Base-by-base conservation (phyloP, 2,329 filamentous ascomycete genomes). In the Trichoderma hamatum region DNA sequence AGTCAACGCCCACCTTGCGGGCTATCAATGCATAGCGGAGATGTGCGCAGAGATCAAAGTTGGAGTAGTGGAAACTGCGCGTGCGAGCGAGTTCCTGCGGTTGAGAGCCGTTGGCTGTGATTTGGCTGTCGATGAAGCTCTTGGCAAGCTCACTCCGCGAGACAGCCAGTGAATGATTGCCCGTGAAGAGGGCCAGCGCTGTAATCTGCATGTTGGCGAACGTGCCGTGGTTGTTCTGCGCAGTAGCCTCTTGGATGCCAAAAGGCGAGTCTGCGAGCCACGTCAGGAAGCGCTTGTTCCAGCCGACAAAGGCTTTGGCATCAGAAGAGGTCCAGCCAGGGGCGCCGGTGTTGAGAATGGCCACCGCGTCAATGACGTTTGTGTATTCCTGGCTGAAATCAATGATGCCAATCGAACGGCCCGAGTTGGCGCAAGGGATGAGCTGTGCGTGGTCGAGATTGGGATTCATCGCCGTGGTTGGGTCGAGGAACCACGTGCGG, bases 11-110 rank as follows among this genome's bases (percentile, higher is more conserved):
- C 28, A 75, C 60, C 58, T 75, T 73, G 13, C 70, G 55, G 1
- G 68, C 73, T 21, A 75, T 70, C 32, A 70, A 62, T 11, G 68
- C 71, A 58, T 43, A 71, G 60, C 70, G 54, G 66, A 74, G 65
- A 68, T 70, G 55, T 64, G 72, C 46, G 55, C 69, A 70, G 14
- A 76, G 68, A 51, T 74, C 72, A 46, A 76, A 76, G 14, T 73
- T 75, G 28, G 73, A 72, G 70, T 76, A 76, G 70, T 76, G 75
- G 67, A 72, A 76, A 67, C 73, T 74, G 55, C 74, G 71, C 19
- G 75, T 76, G 52, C 75, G 73, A 11, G 58, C 61, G 28, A 75
- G 73, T 67, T 76, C 75, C 24, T 72, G 68, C 5, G 75, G 75
- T 67, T 73, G 72, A 1, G 71, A 73, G 16, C 75, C 75, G 65